Percentiles rank a stretch among this genome's conserved stretches.
Conservation (phyloP, 2,329 filamentous ascomycete species). For the Gremmenia infestans region DNA sequence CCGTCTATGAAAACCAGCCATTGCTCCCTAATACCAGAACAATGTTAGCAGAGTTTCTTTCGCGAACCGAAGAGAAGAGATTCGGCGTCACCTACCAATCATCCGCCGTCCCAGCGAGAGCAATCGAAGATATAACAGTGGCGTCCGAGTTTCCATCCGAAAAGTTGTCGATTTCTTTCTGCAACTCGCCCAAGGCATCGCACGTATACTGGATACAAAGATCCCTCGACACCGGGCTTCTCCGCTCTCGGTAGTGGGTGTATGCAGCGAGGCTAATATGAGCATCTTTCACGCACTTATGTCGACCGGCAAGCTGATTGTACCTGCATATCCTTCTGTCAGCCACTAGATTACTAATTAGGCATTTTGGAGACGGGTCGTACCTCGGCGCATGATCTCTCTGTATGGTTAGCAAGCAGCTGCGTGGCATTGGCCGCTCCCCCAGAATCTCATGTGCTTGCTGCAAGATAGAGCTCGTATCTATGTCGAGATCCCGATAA, state of each 20-base stretch:
- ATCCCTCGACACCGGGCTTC: conserved; percentile 6
- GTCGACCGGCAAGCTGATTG: conserved; percentile 7
- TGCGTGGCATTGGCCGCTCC: conserved; percentile 7
- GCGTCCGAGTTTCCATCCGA: conserved; percentile 15
- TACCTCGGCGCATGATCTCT: conserved; percentile 12
- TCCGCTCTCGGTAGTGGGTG: conserved; percentile 11
- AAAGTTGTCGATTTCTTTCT: conserved; percentile 15
- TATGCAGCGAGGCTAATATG: conserved; percentile 15
- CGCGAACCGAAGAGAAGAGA: neutral
- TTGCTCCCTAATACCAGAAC: conserved; percentile 9
- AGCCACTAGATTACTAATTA: neutral
- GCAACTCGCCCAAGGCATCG: conserved; percentile 9
- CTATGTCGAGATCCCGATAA: conserved; percentile 2
- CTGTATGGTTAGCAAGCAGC: conserved; percentile 1
- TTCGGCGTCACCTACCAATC: conserved; percentile 9
- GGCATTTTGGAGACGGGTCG: neutral
- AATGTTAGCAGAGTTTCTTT: neutral
- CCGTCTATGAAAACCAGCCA: conserved; percentile 19
- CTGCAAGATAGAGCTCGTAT: conserved; percentile 10
- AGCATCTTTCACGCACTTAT: conserved; percentile 13
- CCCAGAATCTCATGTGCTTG: conserved; percentile 12
- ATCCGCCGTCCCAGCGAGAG: conserved; percentile 13
- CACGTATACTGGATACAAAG: conserved; percentile 10
- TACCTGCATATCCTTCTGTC: conserved; percentile 4
- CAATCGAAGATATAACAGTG: conserved; percentile 14